Percentiles rank a stretch among this genome's conserved stretches.
Conservation (phyloP, 2,329 filamentous ascomycete genomes). For the Colletotrichum trifolii region DNA sequence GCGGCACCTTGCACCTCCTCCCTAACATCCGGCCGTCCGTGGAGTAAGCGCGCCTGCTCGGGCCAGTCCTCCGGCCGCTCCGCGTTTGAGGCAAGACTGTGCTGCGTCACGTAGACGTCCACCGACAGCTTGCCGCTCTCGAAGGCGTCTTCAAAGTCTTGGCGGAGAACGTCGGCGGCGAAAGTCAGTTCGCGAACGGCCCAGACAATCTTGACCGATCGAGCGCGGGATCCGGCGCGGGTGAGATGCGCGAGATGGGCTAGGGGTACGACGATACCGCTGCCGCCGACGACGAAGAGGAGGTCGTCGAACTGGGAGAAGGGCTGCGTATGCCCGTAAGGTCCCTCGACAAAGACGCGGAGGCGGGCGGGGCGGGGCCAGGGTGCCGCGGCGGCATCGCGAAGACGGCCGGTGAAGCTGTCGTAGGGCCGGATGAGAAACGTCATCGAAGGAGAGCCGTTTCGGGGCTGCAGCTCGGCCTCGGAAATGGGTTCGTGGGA, state of each 20-base stretch:
- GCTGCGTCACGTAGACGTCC: slow-evolving; percentile 50
- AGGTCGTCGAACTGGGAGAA: slow-evolving; percentile 52
- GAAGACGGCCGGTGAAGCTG: slow-evolving; percentile 54
- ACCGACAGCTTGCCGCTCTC: slow-evolving; percentile 46
- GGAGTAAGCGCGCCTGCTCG: slow-evolving; percentile 37
- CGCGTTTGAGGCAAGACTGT: slow-evolving; percentile 9
- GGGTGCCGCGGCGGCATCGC: slow-evolving; percentile 42
- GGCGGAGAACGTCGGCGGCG: slow-evolving; percentile 47
- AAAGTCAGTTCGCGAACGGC: slow-evolving; percentile 54
- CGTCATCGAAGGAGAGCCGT: slow-evolving; percentile 43
- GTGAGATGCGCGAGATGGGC: slow-evolving; percentile 50
- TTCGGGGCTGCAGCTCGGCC: slow-evolving; percentile 18
- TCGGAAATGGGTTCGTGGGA: slow-evolving; percentile 25
- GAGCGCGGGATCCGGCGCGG: slow-evolving; percentile 27
- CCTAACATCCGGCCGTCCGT: slow-evolving; percentile 47
- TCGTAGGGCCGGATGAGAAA: slow-evolving; percentile 60
- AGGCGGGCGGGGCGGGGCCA: slow-evolving; percentile 43
- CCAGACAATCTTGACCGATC: slow-evolving; percentile 53
- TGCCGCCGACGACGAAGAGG: slow-evolving; percentile 57
- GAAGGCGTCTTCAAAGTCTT: slow-evolving; percentile 46
- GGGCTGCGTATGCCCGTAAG: slow-evolving; percentile 54
- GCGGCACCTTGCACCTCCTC: slow-evolving; percentile 45
- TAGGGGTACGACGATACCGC: slow-evolving; percentile 55
- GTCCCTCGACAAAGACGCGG: slow-evolving; percentile 56
- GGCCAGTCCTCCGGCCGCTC: slow-evolving; percentile 32